A percentile compares a stretch with the other conserved stretches of the same genome.
phyloP scores from a whole-genome alignment of 73 alveolate species.

The Durusdinium trenchii region DNA sequence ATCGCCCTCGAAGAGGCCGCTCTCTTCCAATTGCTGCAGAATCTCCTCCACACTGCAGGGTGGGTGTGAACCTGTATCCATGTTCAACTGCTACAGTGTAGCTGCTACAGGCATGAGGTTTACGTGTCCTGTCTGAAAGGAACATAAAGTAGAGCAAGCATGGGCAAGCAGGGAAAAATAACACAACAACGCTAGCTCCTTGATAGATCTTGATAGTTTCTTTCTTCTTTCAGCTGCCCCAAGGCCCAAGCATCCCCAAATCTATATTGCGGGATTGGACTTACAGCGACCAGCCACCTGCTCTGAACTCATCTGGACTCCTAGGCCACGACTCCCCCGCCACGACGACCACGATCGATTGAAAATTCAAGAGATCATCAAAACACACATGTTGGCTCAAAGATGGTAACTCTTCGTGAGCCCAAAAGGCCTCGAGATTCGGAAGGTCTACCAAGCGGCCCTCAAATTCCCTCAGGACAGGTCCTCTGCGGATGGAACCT shows the following conservation, averaged over 20 bases:
- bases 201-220: background rate
- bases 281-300: background rate
- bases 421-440: too few relatives aligned
- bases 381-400: too few relatives aligned
- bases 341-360: background rate
- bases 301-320: too few relatives aligned
- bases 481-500: too few relatives aligned
- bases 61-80: background rate
- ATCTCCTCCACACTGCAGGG: constrained; percentile 53
- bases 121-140: background rate
- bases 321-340: background rate
- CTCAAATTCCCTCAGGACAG: too few relatives aligned
- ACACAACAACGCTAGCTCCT: background rate
- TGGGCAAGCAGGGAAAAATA: background rate
- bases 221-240: too few relatives aligned
- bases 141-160: too few relatives aligned
- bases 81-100: background rate
- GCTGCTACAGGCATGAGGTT: background rate
- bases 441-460: too few relatives aligned
- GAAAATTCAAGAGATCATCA: too few relatives aligned
- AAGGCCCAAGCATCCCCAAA: background rate
- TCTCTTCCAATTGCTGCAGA: constrained; percentile 54
- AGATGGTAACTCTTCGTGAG: too few relatives aligned
- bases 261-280: background rate
- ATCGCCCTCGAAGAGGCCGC: constrained; percentile 60